A percentile compares a stretch with the other conserved stretches of the same genome.
phyloP scores from a whole-genome alignment of 768 basidiomycete species.

The Suillus weaverae region DNA sequence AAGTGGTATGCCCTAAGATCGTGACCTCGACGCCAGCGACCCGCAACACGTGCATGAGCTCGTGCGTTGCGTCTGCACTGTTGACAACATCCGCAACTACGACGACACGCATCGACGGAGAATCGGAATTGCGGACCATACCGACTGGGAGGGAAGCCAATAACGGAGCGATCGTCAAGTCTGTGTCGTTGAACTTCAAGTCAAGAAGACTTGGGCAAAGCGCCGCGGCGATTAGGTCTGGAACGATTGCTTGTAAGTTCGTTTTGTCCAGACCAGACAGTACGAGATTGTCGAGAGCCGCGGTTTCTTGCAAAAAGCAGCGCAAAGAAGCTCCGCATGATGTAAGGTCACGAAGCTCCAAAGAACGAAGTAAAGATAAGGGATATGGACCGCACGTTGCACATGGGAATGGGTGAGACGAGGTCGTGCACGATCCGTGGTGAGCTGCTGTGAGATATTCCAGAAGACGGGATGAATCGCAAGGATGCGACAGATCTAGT shows the following conservation, averaged over 20 bases:
- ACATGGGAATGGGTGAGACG: conserved; percentile 7
- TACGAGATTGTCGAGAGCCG: conserved; percentile 2
- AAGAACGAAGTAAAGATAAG: conserved; percentile 6
- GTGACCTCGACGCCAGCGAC: background rate
- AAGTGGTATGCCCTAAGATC: background rate
- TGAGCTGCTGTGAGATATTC: conserved; percentile 28
- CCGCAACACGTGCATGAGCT: background rate
- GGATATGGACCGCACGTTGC: conserved; percentile 10
- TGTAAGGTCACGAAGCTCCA: conserved; percentile 6
- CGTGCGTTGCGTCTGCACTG: too few relatives aligned
- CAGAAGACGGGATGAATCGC: conserved; percentile 40
- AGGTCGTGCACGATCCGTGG: conserved; percentile 1
- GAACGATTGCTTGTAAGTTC: background rate
- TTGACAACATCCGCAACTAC: background rate
- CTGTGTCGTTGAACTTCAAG: background rate
- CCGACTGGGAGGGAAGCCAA: background rate
- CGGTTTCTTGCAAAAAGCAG: conserved; percentile 8
- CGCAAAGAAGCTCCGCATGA: conserved; percentile 7
- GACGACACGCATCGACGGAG: background rate
- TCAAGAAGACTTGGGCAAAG: background rate
- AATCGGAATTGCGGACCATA: background rate
- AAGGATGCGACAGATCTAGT: conserved; percentile 33
- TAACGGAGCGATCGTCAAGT: background rate
- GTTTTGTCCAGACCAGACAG: background rate
- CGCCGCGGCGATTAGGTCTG: background rate